Evolutionary conservation across 192 early-diverging fungal genomes (phyloP).

Genomic region (Entomortierella lignicola): DNA sequence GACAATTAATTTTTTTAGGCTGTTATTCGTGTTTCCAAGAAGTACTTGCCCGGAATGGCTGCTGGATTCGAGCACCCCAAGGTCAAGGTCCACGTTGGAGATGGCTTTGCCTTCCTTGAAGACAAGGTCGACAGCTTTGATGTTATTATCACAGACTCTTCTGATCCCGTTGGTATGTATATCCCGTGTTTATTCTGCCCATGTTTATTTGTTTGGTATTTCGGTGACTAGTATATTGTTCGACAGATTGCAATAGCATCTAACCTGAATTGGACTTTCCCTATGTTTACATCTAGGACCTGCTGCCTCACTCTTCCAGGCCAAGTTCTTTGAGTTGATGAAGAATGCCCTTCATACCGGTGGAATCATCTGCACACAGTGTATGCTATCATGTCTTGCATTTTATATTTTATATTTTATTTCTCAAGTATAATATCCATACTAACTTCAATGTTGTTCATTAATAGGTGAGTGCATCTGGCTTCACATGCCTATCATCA

Average conservation of each 20-base stretch:
- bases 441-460: conserved; percentile 5
- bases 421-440: no score
- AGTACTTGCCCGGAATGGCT: conserved; percentile 94
- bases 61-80: conserved; percentile 95
- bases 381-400: conserved; percentile 64
- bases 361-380: conserved; percentile 97
- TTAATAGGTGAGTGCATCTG: conserved; percentile 94
- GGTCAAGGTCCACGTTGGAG: conserved; percentile 94
- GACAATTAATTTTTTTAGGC: conserved; percentile 56
- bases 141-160: conserved; percentile 99
- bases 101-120: conserved; percentile 94
- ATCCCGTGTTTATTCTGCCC: no score
- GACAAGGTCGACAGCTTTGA: conserved; percentile 91
- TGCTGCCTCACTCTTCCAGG: conserved; percentile 93
- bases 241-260: neutral
- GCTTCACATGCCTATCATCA: conserved; percentile 95
- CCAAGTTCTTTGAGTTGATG: conserved; percentile 95
- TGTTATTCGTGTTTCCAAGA: conserved; percentile 91
- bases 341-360: conserved; percentile 86
- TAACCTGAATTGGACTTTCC: neutral
- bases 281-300: conserved; percentile 73
- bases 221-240: neutral
- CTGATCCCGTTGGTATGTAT: conserved; percentile 87
- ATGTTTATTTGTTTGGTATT: neutral
- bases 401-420: neutral